Conservation (phyloP, 2,329 filamentous ascomycete species). For the Zasmidium citrigriseum region DNA sequence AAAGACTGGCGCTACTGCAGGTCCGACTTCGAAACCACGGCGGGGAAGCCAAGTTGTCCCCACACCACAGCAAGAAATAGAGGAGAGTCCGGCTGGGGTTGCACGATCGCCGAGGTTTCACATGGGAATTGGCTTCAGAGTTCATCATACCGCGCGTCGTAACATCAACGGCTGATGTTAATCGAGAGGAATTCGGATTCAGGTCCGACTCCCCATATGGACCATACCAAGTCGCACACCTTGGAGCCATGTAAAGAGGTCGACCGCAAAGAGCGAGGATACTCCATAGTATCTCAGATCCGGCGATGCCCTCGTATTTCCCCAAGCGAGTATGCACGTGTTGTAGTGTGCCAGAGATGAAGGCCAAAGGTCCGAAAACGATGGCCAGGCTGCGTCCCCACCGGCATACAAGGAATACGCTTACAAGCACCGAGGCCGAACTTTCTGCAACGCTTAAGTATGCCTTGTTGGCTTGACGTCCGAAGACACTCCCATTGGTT, state of each 20-base stretch:
- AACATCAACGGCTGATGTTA: background rate
- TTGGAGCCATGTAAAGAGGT: too few species aligned
- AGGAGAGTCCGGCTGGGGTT: background rate
- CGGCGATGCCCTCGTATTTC: background rate
- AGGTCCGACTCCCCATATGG: background rate
- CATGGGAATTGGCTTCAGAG: background rate
- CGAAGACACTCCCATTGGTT: background rate
- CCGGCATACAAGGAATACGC: background rate
- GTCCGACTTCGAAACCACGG: background rate
- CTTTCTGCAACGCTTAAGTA: background rate
- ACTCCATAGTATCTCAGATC: too few species aligned
- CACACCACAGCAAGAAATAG: background rate
- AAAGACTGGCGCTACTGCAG: background rate
- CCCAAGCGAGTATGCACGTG: background rate
- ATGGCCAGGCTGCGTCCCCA: background rate
- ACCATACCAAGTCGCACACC: too few species aligned
- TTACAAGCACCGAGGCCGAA: background rate
- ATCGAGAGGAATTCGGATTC: background rate
- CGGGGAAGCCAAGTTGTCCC: background rate
- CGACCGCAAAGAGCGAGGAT: too few species aligned
- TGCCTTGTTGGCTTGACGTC: background rate
- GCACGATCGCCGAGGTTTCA: background rate
- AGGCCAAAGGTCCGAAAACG: background rate
- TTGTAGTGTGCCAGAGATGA: background rate
- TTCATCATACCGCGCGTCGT: background rate